Conservation (phyloP, 2,329 filamentous ascomycete genomes). For the Tolypocladium tundrense region DNA sequence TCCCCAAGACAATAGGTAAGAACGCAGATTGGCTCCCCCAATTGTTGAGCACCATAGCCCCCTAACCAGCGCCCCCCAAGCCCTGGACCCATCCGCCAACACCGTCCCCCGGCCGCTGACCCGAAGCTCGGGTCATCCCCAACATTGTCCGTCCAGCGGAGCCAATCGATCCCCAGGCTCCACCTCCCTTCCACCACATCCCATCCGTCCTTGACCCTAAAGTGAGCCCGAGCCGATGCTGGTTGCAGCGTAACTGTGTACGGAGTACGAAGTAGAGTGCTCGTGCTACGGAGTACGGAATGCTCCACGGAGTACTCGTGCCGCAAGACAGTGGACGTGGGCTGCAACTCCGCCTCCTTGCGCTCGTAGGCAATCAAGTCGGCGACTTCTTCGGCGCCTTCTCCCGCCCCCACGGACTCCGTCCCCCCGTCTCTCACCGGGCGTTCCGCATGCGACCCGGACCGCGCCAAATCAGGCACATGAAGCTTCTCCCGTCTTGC, state of each 20-base stretch:
- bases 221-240: not conserved
- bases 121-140: not conserved
- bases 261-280: too few relatives aligned
- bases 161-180: not conserved
- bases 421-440: not conserved
- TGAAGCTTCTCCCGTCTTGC: not conserved
- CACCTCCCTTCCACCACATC: not conserved
- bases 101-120: not conserved
- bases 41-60: conserved; percentile 6
- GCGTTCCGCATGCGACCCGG: not conserved
- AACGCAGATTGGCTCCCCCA: conserved; percentile 4
- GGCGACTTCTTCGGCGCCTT: not conserved
- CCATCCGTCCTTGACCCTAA: not conserved
- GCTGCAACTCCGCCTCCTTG: too few relatives aligned
- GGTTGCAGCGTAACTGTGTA: too few relatives aligned
- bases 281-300: too few relatives aligned
- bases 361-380: not conserved
- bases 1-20: too few relatives aligned
- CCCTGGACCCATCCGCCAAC: not conserved
- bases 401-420: not conserved
- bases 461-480: not conserved
- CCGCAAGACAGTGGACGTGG: too few relatives aligned
- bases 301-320: too few relatives aligned
- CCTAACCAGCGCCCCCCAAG: not conserved
- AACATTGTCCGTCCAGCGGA: not conserved